These are phyloP conservation scores for Chytridium lagenaria DNA, from an alignment of 371 early-diverging fungal species.

Conservation along the genomic window DNA sequence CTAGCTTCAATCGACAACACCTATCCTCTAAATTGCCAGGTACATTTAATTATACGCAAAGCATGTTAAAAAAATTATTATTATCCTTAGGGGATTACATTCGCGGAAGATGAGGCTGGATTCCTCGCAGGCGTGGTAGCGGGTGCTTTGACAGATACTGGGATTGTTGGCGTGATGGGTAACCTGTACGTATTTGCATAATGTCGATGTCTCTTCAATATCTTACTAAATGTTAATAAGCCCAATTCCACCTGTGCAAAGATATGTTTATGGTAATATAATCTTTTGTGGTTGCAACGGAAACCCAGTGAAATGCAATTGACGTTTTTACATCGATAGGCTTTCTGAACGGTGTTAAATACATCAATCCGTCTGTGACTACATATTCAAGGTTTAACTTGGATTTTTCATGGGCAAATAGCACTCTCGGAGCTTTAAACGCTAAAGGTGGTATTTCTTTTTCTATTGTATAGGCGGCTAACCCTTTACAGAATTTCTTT, in stretches of 20 bases:
- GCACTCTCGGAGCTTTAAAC: neutral
- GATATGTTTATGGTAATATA: slow-evolving; percentile 17
- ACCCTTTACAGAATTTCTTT: neutral
- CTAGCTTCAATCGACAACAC: neutral
- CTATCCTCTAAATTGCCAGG: neutral
- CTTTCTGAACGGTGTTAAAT: slow-evolving; percentile 20
- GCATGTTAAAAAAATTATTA: neutral
- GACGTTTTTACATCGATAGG: too few relatives aligned
- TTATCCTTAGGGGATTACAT: slow-evolving; percentile 15
- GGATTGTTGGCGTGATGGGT: slow-evolving; percentile 14
- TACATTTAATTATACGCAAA: neutral
- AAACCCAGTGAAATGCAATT: too few relatives aligned
- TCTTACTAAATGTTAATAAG: too few relatives aligned
- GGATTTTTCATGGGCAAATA: slow-evolving; percentile 19
- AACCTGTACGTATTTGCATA: too few relatives aligned
- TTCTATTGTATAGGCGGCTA: too few relatives aligned
- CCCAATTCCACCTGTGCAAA: slow-evolving; percentile 10
- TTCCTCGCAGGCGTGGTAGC: slow-evolving; percentile 32
- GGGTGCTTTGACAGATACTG: slow-evolving; percentile 17
- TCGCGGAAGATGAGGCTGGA: slow-evolving; percentile 28
- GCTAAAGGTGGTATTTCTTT: too few relatives aligned
- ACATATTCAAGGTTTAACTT: neutral
- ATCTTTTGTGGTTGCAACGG: neutral
- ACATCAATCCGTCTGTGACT: slow-evolving; percentile 9
- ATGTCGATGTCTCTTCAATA: too few relatives aligned